Percentiles rank a stretch among this genome's conserved stretches.
Evolutionary conservation across 2,329 filamentous ascomycete genomes (phyloP).

Genomic region (Sphaerulina musiva): DNA sequence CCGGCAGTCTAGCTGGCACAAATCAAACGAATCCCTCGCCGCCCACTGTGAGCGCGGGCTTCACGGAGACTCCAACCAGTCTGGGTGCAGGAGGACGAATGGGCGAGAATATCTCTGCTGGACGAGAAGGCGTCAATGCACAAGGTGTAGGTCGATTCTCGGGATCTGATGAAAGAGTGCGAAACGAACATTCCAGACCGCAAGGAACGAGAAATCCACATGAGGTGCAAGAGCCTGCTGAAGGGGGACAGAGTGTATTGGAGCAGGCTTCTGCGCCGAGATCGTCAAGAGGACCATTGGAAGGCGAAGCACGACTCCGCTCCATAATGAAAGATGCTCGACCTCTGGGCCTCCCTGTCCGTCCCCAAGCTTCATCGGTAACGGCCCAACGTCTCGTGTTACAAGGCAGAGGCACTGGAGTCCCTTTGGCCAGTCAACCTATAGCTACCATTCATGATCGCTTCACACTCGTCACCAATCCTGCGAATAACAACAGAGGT

Average conservation of each 20-base stretch:
- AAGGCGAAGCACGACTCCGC: constrained; percentile 2
- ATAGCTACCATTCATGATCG: constrained; percentile 24
- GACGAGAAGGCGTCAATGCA: constrained; percentile 22
- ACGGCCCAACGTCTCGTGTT: constrained; percentile 15
- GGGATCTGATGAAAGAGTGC: constrained; percentile 7
- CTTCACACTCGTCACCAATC: constrained; percentile 19
- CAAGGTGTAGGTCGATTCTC: constrained; percentile 18
- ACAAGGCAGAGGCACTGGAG: constrained; percentile 20
- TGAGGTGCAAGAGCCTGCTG: constrained; percentile 11
- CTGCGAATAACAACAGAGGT: constrained; percentile 1
- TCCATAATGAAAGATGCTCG: constrained; percentile 2
- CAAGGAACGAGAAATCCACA: constrained; percentile 2
- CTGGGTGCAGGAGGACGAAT: constrained; percentile 16
- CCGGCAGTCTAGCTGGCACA: constrained; percentile 14
- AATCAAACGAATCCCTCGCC: constrained; percentile 14
- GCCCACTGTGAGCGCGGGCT: constrained; percentile 15
- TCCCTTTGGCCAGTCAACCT: constrained; percentile 21
- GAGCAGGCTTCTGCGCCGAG: neutral
- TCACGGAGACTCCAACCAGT: constrained; percentile 13
- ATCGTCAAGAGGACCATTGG: neutral
- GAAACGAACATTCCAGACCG: constrained; percentile 12
- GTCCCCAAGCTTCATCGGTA: constrained; percentile 1
- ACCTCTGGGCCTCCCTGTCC: constrained; percentile 4
- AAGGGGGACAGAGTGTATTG: constrained; percentile 15
- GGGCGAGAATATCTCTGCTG: constrained; percentile 22